These are phyloP conservation scores for Manihot esculenta DNA, from an alignment of 441 rosid species.

Conservation along the genomic window DNA sequence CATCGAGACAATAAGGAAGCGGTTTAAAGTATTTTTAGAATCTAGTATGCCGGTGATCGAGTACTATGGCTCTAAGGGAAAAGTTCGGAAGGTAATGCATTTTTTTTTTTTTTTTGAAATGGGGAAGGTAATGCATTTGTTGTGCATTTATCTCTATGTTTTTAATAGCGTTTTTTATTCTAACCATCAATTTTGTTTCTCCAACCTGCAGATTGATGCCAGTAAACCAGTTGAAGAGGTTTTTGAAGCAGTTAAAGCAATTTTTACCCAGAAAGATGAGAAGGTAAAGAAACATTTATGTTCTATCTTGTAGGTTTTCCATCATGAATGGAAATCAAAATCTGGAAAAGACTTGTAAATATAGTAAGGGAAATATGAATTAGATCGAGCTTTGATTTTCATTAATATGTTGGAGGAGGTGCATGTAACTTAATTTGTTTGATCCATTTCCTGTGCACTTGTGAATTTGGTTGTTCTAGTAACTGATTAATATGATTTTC, in stretches of 20 bases:
- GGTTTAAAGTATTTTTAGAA: slow-evolving; percentile 76
- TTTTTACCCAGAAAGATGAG: slow-evolving; percentile 52
- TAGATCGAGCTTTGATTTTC: not conserved
- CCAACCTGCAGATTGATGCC: slow-evolving; percentile 66
- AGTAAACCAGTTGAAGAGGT: slow-evolving; percentile 71
- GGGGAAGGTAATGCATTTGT: slow-evolving; percentile 52
- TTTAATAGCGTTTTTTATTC: slow-evolving; percentile 3
- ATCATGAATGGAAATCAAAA: not conserved
- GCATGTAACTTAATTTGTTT: too few relatives aligned
- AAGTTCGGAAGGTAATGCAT: slow-evolving; percentile 68
- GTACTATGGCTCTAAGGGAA: slow-evolving; percentile 66
- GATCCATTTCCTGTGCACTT: too few relatives aligned
- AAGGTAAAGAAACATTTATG: slow-evolving; percentile 42
- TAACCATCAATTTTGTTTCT: slow-evolving; percentile 13
- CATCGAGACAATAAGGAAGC: slow-evolving; percentile 79
- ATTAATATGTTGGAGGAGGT: too few relatives aligned
- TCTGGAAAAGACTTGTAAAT: not conserved
- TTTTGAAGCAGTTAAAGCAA: slow-evolving; percentile 60
- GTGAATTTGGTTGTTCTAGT: too few relatives aligned
- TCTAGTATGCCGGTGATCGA: slow-evolving; percentile 78
- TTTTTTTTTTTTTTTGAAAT: too few relatives aligned
- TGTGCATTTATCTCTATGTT: slow-evolving; percentile 13
- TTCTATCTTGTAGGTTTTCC: slow-evolving; percentile 24
- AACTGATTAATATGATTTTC: not conserved
- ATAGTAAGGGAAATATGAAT: not conserved